Conservation (phyloP, 768 basidiomycete genomes). For the Lactifluus rugatus region DNA sequence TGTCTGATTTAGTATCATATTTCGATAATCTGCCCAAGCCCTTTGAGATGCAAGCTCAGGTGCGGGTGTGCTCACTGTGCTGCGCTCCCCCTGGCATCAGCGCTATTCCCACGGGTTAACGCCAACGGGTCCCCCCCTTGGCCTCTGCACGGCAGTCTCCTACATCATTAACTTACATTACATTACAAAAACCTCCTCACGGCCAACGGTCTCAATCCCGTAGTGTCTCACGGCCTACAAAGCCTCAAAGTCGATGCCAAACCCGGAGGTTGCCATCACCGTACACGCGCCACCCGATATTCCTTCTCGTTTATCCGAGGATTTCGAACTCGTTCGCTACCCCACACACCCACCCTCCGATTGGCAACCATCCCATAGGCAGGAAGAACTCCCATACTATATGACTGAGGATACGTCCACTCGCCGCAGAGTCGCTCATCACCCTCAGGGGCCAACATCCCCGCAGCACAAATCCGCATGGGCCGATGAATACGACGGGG, state of each 20-base stretch:
- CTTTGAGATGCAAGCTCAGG: too few relatives aligned
- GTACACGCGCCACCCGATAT: constrained; percentile 49
- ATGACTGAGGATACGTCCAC: constrained; percentile 41
- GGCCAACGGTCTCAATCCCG: not conserved
- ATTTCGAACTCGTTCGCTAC: constrained; percentile 63
- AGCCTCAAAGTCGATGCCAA: constrained; percentile 41
- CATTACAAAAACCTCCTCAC: not conserved
- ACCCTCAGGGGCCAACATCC: constrained; percentile 22
- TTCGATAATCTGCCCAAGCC: too few relatives aligned
- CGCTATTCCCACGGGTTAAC: too few relatives aligned
- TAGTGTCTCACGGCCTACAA: not conserved
- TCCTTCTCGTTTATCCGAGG: constrained; percentile 44
- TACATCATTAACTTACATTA: not conserved
- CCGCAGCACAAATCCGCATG: constrained; percentile 24
- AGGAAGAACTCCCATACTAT: constrained; percentile 41
- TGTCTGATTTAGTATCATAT: constrained; percentile 13
- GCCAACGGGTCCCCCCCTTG: too few relatives aligned
- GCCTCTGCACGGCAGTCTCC: too few relatives aligned
- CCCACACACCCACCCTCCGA: constrained; percentile 33
- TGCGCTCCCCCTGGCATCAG: too few relatives aligned
- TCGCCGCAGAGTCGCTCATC: constrained; percentile 35
- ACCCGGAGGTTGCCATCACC: constrained; percentile 59
- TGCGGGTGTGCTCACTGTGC: too few relatives aligned
- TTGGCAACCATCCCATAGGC: constrained; percentile 23
- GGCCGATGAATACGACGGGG: constrained; percentile 36